A percentile compares a stretch with the other conserved stretches of the same genome.
Evolutionary conservation across 2,329 filamentous ascomycete genomes (phyloP).

Genomic region (Fusarium denticulatum): DNA sequence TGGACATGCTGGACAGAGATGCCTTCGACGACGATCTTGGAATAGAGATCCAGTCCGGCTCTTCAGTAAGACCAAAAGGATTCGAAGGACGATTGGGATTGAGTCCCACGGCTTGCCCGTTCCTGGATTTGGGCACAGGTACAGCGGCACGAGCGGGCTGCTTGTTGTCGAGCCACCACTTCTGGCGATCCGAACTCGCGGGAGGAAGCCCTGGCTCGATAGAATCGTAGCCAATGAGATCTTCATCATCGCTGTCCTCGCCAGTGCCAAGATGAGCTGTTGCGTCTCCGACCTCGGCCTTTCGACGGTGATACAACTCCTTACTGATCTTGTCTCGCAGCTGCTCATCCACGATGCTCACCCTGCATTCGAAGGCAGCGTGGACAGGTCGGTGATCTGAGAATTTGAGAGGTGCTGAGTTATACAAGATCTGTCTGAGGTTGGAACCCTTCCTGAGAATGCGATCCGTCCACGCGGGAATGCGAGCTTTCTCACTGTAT

Average conservation of each 20-base stretch:
- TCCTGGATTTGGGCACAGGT: constrained; percentile 65
- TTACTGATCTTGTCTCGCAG: constrained; percentile 77
- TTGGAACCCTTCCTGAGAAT: constrained; percentile 87
- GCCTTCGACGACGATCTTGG: constrained; percentile 64
- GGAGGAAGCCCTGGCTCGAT: constrained; percentile 80
- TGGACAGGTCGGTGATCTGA: constrained; percentile 98
- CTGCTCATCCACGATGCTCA: constrained; percentile 81
- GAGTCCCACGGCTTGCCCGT: constrained; percentile 66
- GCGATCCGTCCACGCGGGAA: constrained; percentile 97
- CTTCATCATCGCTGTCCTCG: constrained; percentile 77
- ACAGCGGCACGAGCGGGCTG: constrained; percentile 80
- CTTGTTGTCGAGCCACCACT: constrained; percentile 77
- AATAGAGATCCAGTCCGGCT: constrained; percentile 85
- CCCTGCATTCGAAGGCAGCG: constrained; percentile 84
- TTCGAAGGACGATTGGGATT: constrained; percentile 83
- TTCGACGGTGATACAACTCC: constrained; percentile 77
- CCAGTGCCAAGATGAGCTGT: constrained; percentile 63
- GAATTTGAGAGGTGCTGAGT: constrained; percentile 83
- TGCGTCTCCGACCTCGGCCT: constrained; percentile 71
- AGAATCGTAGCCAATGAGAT: constrained; percentile 81
- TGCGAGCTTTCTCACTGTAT: constrained; percentile 85
- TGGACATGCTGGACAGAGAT: constrained; percentile 67
- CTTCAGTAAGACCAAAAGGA: constrained; percentile 78
- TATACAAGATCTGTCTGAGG: constrained; percentile 84
- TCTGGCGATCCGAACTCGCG: constrained; percentile 73